phyloP scores from a whole-genome alignment of 2,329 filamentous ascomycete genomes.

The Xylaria sp. region DNA sequence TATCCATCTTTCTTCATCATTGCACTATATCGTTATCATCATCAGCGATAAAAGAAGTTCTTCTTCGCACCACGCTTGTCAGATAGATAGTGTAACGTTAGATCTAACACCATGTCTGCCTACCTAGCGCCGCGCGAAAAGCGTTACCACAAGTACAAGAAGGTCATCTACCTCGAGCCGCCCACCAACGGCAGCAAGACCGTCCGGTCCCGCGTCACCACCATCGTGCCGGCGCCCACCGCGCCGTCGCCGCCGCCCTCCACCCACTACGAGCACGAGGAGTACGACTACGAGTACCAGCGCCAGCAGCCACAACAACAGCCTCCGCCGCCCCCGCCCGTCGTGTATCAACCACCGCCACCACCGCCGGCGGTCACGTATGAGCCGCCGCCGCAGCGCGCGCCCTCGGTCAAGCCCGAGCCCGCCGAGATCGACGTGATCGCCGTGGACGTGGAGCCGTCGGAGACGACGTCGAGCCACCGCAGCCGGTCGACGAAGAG shows the following conservation, averaged over 20 bases:
- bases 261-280: too few relatives aligned
- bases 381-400: too few relatives aligned
- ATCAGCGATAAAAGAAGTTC: not conserved
- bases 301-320: too few relatives aligned
- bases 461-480: conserved; percentile 26
- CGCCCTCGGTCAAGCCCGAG: too few relatives aligned
- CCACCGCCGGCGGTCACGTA: conserved; percentile 25
- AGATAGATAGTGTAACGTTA: conserved; percentile 13
- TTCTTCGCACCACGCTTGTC: not conserved
- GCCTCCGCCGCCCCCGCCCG: conserved; percentile 27
- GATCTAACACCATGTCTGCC: conserved; percentile 37
- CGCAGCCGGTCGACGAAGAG: conserved; percentile 31
- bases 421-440: conserved; percentile 45
- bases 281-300: too few relatives aligned
- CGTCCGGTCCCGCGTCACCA: conserved; percentile 42
- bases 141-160: conserved; percentile 43
- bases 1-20: not conserved
- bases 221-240: conserved; percentile 37
- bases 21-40: conserved; percentile 5
- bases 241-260: conserved; percentile 27
- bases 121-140: conserved; percentile 38
- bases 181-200: conserved; percentile 41
- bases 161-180: conserved; percentile 46
- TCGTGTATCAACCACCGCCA: conserved; percentile 30
- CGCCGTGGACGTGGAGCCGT: conserved; percentile 46